Evolutionary conservation across 768 basidiomycete genomes (phyloP).

Genomic region (Multifurca ochricompacta): DNA sequence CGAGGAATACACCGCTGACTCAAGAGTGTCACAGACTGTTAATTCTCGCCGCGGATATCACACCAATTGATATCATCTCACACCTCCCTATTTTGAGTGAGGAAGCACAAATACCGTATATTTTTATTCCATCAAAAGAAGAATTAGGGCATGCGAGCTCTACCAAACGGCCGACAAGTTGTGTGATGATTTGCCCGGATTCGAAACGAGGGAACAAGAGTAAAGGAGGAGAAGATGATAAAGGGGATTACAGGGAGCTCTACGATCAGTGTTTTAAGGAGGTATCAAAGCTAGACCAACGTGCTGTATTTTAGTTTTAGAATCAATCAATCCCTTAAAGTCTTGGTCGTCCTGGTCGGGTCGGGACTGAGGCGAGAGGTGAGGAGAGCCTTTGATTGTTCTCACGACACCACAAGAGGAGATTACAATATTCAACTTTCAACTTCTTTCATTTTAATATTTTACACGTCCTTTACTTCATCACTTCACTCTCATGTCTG

Average conservation of each 20-base stretch:
- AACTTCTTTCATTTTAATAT: too few relatives aligned
- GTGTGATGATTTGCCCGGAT: slow-evolving; percentile 88
- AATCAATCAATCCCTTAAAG: too few relatives aligned
- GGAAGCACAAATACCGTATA: slow-evolving; percentile 85
- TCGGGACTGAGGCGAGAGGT: not conserved
- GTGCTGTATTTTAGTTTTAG: slow-evolving; percentile 37
- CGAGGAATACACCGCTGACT: not conserved
- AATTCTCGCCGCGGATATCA: slow-evolving; percentile 93
- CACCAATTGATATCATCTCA: slow-evolving; percentile 96
- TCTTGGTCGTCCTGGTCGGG: not conserved
- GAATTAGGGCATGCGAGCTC: slow-evolving; percentile 92
- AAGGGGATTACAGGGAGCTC: slow-evolving; percentile 79
- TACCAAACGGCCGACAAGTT: slow-evolving; percentile 97
- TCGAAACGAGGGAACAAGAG: slow-evolving; percentile 62
- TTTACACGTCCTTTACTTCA: not conserved
- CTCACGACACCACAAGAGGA: not conserved
- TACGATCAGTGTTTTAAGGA: slow-evolving; percentile 84
- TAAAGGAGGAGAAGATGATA: slow-evolving; percentile 52
- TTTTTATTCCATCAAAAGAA: slow-evolving; percentile 88
- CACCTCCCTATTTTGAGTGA: slow-evolving; percentile 93
- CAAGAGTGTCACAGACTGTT: slow-evolving; percentile 51
- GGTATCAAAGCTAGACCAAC: slow-evolving; percentile 71
- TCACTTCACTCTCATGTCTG: slow-evolving; percentile 24
- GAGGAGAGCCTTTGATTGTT: not conserved
- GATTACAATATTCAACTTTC: slow-evolving; percentile 19